Evolutionary conservation across 2,329 filamentous ascomycete genomes (phyloP).

Genomic region (Onygena corvina): DNA sequence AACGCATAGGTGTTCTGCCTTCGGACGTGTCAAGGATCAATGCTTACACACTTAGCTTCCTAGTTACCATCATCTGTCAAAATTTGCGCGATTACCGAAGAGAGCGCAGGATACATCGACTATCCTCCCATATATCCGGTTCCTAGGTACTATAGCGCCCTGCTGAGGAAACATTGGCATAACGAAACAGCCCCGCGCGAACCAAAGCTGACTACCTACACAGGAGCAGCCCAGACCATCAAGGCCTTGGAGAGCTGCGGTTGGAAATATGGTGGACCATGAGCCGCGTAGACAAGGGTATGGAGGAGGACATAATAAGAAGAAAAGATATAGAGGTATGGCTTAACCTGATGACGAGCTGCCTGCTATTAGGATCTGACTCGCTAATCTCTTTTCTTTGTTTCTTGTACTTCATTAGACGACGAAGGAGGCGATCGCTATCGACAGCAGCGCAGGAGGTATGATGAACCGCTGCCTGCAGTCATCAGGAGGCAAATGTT

Average conservation of each 20-base stretch:
- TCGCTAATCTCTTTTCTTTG: neutral
- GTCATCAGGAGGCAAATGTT: constrained; percentile 68
- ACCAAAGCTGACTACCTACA: too few species aligned
- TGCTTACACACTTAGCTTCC: neutral
- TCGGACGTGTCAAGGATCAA: neutral
- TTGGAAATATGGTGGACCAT: constrained; percentile 40
- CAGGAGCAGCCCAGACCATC: neutral
- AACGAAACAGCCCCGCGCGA: neutral
- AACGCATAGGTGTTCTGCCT: neutral
- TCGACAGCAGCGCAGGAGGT: constrained; percentile 59
- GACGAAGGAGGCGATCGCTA: constrained; percentile 63
- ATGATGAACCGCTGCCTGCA: constrained; percentile 58
- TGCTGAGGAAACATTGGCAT: neutral
- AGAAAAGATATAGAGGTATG: constrained; percentile 68
- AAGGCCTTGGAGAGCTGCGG: neutral
- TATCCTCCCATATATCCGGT: neutral
- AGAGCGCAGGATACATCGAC: neutral
- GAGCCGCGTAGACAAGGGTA: constrained; percentile 40
- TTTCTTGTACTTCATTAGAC: too few species aligned
- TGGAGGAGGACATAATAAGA: constrained; percentile 49
- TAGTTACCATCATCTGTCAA: neutral
- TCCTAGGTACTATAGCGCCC: neutral
- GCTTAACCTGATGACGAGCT: constrained; percentile 5
- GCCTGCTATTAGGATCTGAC: neutral
- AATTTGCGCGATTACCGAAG: neutral